Evolutionary conservation across 139 green algal species (phyloP).

Genomic region (Coelastrella sp.): DNA sequence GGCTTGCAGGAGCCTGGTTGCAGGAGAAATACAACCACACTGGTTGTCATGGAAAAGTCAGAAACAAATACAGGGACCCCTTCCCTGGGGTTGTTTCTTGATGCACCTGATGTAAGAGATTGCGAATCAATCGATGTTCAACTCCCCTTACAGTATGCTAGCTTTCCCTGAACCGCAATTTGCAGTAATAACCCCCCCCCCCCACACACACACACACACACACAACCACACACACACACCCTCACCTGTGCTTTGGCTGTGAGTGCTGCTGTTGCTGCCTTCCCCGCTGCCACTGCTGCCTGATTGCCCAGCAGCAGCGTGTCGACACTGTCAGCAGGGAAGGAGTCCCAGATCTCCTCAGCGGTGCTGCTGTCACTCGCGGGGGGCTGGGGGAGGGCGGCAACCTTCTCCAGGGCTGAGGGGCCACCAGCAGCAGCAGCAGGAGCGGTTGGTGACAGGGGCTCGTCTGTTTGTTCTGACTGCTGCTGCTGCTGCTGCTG

Average conservation of each 20-base stretch:
- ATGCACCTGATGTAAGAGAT: no score
- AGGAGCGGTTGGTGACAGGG: no score
- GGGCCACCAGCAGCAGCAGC: neutral
- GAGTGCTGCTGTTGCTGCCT: slow-evolving; percentile 18
- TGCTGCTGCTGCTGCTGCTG: no score
- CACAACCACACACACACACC: neutral
- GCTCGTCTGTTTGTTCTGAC: no score
- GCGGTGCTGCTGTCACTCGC: neutral
- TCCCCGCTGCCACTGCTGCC: slow-evolving; percentile 9
- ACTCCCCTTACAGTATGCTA: no score
- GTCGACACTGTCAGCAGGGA: slow-evolving; percentile 25
- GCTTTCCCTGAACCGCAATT: no score
- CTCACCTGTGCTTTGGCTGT: slow-evolving; percentile 20
- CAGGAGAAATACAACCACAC: neutral
- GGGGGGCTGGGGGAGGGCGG: neutral
- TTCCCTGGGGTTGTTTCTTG: no score
- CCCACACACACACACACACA: no score
- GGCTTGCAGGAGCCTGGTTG: neutral
- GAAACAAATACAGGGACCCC: no score
- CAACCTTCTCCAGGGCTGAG: slow-evolving; percentile 5
- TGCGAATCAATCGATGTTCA: no score
- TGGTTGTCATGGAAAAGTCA: no score
- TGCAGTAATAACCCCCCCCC: no score
- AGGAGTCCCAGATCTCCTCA: neutral
- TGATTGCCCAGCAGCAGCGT: slow-evolving; percentile 1